Conservation (phyloP, 202 grass and related monocot species). For the Setaria italica region DNA sequence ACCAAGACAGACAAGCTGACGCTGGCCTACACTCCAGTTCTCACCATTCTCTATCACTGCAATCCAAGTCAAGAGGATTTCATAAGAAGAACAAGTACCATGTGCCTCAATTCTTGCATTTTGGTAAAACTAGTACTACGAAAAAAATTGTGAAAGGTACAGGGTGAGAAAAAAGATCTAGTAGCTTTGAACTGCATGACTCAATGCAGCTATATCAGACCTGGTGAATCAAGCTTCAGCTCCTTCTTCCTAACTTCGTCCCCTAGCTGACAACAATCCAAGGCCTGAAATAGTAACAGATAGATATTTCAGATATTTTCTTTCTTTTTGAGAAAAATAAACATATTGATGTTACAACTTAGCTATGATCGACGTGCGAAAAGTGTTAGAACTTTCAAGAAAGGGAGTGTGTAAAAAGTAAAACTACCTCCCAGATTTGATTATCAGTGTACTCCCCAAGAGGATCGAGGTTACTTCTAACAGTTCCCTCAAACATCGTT, state of each 20-base stretch:
- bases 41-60: constrained; percentile 66
- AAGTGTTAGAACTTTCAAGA: background rate
- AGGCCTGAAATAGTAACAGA: constrained; percentile 41
- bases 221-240: constrained; percentile 62
- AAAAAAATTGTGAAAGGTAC: background rate
- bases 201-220: constrained; percentile 7
- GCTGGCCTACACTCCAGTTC: constrained; percentile 74
- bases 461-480: constrained; percentile 68
- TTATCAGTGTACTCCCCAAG: constrained; percentile 69
- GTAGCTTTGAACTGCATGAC: background rate
- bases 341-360: background rate
- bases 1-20: constrained; percentile 68
- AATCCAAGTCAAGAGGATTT: background rate
- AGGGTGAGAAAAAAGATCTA: background rate
- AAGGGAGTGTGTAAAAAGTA: background rate
- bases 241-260: constrained; percentile 70
- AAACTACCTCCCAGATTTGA: constrained; percentile 67
- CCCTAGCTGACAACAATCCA: constrained; percentile 65
- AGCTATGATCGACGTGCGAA: background rate
- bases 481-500: constrained; percentile 72
- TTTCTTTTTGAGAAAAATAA: background rate
- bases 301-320: background rate
- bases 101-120: background rate
- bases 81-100: background rate
- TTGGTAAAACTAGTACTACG: background rate